A percentile compares a stretch with the other conserved stretches of the same genome.
phyloP scores from a whole-genome alignment of 139 green algal genomes.

The Tetradesmus lagerheimii region DNA sequence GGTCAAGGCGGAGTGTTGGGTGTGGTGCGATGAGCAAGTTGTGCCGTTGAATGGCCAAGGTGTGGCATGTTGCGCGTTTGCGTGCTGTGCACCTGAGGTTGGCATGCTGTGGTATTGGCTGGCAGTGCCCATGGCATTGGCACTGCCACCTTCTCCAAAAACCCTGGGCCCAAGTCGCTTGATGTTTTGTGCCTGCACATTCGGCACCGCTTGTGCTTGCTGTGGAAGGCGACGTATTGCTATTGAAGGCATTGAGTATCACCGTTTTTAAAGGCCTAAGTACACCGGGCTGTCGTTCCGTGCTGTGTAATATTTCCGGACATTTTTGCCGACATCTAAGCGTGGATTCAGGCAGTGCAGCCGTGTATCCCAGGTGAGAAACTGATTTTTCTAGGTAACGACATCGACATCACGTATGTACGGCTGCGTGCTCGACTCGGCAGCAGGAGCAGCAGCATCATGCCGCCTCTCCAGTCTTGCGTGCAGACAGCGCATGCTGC shows the following conservation, averaged over 20 bases:
- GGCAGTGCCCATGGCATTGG: too few species aligned
- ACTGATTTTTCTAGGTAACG: background rate
- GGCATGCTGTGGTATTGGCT: too few species aligned
- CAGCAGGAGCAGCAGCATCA: background rate
- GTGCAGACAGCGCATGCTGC: background rate
- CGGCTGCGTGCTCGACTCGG: background rate
- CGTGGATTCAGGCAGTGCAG: too few species aligned
- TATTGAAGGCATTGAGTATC: background rate
- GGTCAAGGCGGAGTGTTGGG: too few species aligned
- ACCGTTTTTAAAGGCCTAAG: background rate
- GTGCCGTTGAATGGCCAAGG: too few species aligned
- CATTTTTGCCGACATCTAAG: background rate
- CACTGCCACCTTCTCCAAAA: too few species aligned
- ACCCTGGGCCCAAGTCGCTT: too few species aligned
- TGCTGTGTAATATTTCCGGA: background rate
- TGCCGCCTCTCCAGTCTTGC: background rate
- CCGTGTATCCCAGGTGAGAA: too few species aligned
- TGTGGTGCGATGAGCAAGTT: too few species aligned
- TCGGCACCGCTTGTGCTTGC: background rate
- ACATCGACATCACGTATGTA: background rate
- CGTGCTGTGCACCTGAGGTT: too few species aligned
- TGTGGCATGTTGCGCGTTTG: too few species aligned
- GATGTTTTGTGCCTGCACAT: background rate
- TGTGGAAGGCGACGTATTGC: background rate
- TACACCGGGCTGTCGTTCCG: background rate